Base-by-base conservation (phyloP, 2,329 filamentous ascomycete genomes). In the Cercospora sesami region DNA sequence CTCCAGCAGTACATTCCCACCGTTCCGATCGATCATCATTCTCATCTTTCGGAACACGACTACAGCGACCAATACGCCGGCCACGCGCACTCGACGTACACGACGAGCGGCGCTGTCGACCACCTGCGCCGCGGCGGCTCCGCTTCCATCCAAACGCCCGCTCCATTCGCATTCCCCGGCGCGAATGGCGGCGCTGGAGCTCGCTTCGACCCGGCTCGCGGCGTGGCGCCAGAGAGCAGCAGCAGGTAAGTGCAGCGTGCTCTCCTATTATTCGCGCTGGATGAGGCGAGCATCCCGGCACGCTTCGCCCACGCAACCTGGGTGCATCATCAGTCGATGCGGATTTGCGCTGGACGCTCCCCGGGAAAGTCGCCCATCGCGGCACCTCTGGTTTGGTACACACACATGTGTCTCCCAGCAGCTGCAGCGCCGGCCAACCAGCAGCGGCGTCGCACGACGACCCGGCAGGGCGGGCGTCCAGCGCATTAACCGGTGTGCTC, bases 201-300 rank as follows among this genome's bases (percentile, higher is more conserved):
- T 80, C 82, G 83, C 80, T 86, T 84, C 81, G 80, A 81, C 75
- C 74, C 83, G 79, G 81, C 81, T 78, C 83, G 83, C 79, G 79
- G 83, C 82, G 78, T 79, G 73, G 78, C 81, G 78, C 80, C 83
- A 74, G 84, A 87, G 78, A 79, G 68, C 63, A 75, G 67, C 61
- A 75, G 81, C 78, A 82, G 81, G 85, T 87, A 85, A 83, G 85
- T 86, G 76, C 69, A 39, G 6, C 60, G 36, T 31, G 23, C 77
- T 76, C 26, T 78, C 77, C 66, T 26, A 75, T 75, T 16, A 39
- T 57, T 33, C 26, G 53, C 53, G 53, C 7, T 57, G 53, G n/a
- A 57, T 53, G 48, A 12, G 48, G 48, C 18, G 45, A 33, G 61
- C 59, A 51, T 62, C 63, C 53, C 66, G 23, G 36, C 30, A 65